Base-by-base conservation (phyloP, 495 filamentous ascomycete genomes). In the Opeltia flavorubescens region DNA sequence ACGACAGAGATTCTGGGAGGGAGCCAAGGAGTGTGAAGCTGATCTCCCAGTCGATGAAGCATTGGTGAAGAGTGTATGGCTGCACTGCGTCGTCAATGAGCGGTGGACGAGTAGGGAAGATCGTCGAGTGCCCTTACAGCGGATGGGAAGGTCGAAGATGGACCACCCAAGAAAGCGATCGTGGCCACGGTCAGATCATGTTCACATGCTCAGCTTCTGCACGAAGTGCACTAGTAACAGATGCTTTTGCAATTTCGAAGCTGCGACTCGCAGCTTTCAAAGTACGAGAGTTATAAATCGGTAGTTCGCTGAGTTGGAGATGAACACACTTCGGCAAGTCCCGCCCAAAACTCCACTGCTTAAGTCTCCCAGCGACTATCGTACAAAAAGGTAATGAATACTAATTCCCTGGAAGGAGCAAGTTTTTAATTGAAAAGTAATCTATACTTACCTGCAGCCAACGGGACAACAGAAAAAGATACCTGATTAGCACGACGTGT, bases 71-170 rank as follows among this genome's bases (percentile, higher is more conserved):
- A 36, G 27, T 40, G 41, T 30, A 53, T 8, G 46, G 33, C 12
- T 23, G 11, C 3, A 23, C 21, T 41, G 38, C 20, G 38, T 9
- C 13, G 38, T 41, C 38, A 41, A 41, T 41, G 38, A 41, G 21
- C 4, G 4, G 15, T 25, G 21, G 25, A 23, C 1, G 21, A 23
- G 38, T 12, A 3, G 18, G 21, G 21, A 28, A 26, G 15, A 33
- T 50, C 50, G 15, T 42, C 36, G 39, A 31, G 34, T 42, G 47
- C 27, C 17, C 40, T 43, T 39, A 26, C 44, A 27, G 35, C 42
- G 46, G 49, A 55, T 51, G 49, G 52, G 49, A 51, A 21, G 13
- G 13, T 38, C 34, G 43, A 20, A 20, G 17, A 40, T 15, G 13
- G 15, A 13, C 7, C 35, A 12, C 38, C 7, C 29, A 31, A 31